Conservation (phyloP, 2,329 filamentous ascomycete genomes). For the Zymoseptoria crescenta region DNA sequence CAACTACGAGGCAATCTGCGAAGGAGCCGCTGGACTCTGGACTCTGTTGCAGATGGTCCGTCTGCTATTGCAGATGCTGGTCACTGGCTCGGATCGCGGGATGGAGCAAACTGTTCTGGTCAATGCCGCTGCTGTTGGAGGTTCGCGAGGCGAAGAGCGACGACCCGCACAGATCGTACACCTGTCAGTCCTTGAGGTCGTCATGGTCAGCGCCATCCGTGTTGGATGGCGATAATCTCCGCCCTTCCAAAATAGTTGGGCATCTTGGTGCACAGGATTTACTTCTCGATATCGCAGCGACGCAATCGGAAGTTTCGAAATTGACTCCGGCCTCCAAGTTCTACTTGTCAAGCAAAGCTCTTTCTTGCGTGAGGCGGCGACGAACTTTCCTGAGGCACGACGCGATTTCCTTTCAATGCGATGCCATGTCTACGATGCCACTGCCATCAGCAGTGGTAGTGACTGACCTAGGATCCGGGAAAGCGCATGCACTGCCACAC, state of each 20-base stretch:
- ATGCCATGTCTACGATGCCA: not conserved
- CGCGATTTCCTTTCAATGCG: not conserved
- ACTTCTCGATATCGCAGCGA: not conserved
- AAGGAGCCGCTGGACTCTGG: constrained; percentile 28
- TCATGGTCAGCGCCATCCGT: too few relatives aligned
- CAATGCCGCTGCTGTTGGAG: constrained; percentile 9
- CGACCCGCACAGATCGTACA: not conserved
- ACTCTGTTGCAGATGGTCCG: constrained; percentile 23
- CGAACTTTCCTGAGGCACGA: not conserved
- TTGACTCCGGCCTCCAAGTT: not conserved
- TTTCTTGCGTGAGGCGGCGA: not conserved
- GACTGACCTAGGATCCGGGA: not conserved
- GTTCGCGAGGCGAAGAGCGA: constrained; percentile 1
- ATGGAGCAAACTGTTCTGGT: constrained; percentile 1
- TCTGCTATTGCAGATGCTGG: not conserved
- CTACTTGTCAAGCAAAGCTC: not conserved
- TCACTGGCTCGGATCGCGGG: not conserved
- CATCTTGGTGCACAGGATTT: not conserved
- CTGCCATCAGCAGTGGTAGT: not conserved
- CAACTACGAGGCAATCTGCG: constrained; percentile 58
- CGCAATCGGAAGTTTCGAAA: not conserved
- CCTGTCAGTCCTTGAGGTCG: not conserved
- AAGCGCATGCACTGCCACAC: not conserved
- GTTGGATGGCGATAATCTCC: not conserved
- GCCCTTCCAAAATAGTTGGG: not conserved